Evolutionary conservation across 345 rosid species (phyloP), one percentile per base, ranked within the genome.

Genomic region (Trapa bicornis): DNA sequence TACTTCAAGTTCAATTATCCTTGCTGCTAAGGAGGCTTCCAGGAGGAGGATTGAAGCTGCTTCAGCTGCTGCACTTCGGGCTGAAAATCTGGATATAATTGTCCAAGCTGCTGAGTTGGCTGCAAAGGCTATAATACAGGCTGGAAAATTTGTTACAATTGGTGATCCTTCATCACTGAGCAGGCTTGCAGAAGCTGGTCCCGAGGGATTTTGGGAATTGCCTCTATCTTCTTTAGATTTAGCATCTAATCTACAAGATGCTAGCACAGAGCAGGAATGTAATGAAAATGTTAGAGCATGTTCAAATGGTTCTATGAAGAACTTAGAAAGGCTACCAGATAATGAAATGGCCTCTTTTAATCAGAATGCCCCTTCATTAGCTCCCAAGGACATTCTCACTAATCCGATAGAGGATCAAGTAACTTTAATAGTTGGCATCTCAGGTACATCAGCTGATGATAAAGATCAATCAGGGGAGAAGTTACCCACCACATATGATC

Each of bases 51-150:
- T 95, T 71, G 93, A 91, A 83, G 96, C 89, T 69, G 89, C 96
- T 73, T 86, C 97, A 66, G 92, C 92, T 69, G 96, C 99, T 65
- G 75, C 97, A 33, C 84, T 83, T 82, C 86, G 70, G 74, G 97
- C 96, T 81, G 98, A 95, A 80, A 95, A 91, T 78, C 80, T 89
- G 83, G 96, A 86, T 78, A 88, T 97, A 36, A 81, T 91, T 71
- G 85, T 95, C 22, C 89, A 81, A 78, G 99, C 99, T 80, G 99
- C 99, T 35, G 93, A 89, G 76, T 77, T 91, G 76, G 96, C 99
- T 66, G 91, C 92, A 17, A 96, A 85, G 72, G 99, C 99, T 39
- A 96, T 91, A 57, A 83, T 91, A 57, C 97, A 89, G 79, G 97
- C 96, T 71, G 97, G 99, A 71, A 87, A 82, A 72, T 81, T 91